Base-by-base conservation (phyloP, 257 asterid species). In the Pogostemon cablin region DNA sequence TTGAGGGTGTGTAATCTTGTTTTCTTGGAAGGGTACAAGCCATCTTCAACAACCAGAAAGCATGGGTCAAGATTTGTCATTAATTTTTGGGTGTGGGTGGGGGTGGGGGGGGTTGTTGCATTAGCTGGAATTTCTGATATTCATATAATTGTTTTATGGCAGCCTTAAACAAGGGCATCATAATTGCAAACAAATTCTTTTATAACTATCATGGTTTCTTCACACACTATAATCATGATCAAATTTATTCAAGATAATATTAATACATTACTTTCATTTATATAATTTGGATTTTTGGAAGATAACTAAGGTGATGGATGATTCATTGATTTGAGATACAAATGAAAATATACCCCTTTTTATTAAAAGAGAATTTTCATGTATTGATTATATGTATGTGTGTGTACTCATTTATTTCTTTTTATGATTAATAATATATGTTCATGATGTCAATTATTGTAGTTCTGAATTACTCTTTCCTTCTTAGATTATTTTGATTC, bases 21-120 rank as follows among this genome's bases (percentile, higher is more conserved):
- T 25, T 69, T 56, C 15, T 73, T 54, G 75, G 75, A 72, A 65
- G 65, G 79, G 77, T 44, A 61, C 70, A 48, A 34, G 41, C 71
- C 80, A 71, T 72, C 12, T 75, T 60, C 81, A 81, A 81, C 84
- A 50, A 78, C 83, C 81, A 62, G 65, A 56, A 69, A 67, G 74
- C 52, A 75, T 74, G 81, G 82, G 80, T 77, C 74, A 69, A 71
- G 57, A 57, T 53, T 46, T 73, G 62, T 66, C 75, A 73, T 77
- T 75, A 69, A 77, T 67, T 66, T 25, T 8, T 2, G 42, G 56
- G 60, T 11, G 12, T 39, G 40, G 40, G 11, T 5, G 66, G 76
- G 75, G 71, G 78, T 42, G 58, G 56, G 64, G 72, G 73, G 35
- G 63, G 67, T 69, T 55, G 63, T 69, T 62, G 44, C 48, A 56